Conservation (phyloP, 306 rosid species). For the Sechiopsis laciniata region DNA sequence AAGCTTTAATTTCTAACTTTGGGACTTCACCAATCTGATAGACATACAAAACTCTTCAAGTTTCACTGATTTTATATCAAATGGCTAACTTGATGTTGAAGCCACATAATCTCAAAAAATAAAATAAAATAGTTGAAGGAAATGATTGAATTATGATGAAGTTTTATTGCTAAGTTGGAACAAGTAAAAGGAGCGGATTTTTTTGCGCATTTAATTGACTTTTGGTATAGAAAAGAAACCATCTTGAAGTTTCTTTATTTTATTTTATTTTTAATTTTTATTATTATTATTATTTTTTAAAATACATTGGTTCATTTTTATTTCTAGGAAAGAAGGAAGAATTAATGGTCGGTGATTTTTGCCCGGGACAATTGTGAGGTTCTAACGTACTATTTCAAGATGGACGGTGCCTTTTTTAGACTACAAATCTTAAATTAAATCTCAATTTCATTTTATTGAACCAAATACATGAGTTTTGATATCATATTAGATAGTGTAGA, state of each 20-base stretch:
- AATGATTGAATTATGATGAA: neutral
- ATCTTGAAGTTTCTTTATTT: neutral
- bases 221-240: neutral
- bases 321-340: neutral
- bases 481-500: no score
- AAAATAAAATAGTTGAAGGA: neutral
- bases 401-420: no score
- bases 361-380: no score
- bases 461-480: no score
- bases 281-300: neutral
- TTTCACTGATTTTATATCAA: neutral
- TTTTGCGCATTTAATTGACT: neutral
- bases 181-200: neutral
- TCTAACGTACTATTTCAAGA: no score
- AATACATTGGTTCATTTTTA: neutral
- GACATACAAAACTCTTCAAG: neutral
- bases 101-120: neutral
- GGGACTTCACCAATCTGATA: neutral
- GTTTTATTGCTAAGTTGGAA: neutral
- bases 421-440: no score
- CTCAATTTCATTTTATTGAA: no score
- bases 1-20: constrained; percentile 13
- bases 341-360: neutral
- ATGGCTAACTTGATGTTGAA: neutral
- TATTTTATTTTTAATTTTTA: neutral